Conservation (phyloP, 768 basidiomycete species). For the Kwoniella sp. region DNA sequence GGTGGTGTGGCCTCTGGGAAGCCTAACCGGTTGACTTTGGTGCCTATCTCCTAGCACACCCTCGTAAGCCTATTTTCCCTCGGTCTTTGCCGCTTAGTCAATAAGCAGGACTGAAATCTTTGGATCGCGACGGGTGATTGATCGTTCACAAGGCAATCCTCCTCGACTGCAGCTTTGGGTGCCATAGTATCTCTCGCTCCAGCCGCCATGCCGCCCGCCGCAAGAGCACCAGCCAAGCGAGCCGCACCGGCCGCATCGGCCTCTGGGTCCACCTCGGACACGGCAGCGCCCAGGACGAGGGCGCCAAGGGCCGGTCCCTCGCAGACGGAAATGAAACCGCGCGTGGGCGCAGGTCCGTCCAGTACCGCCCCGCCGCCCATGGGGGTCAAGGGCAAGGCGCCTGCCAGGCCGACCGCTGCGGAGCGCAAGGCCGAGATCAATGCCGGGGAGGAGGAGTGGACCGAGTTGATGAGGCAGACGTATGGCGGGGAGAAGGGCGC, state of each 20-base stretch:
- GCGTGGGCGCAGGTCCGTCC: not conserved
- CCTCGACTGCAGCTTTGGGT: no score
- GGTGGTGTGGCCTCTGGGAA: no score
- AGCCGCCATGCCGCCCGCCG: constrained; percentile 11
- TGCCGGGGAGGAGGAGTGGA: constrained; percentile 49
- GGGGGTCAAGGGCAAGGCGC: constrained; percentile 17
- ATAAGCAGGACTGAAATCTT: not conserved
- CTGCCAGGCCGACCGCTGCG: constrained; percentile 4
- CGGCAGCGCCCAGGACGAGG: constrained; percentile 4
- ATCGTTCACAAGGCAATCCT: no score
- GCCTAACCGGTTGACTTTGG: no score
- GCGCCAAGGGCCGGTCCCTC: constrained; percentile 10
- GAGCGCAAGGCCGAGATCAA: constrained; percentile 30
- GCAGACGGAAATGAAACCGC: constrained; percentile 8
- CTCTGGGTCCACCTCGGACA: not conserved
- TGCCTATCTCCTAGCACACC: no score
- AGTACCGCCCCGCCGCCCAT: no score
- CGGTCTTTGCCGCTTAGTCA: constrained; percentile 8
- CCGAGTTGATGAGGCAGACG: constrained; percentile 40
- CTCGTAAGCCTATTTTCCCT: not conserved
- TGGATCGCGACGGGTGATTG: no score
- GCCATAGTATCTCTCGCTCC: no score
- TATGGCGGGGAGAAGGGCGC: constrained; percentile 55
- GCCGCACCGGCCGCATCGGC: constrained; percentile 7
- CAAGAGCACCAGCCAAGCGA: constrained; percentile 10